Conservation (phyloP, 768 basidiomycete genomes). For the Hygrophorus pudorinus region DNA sequence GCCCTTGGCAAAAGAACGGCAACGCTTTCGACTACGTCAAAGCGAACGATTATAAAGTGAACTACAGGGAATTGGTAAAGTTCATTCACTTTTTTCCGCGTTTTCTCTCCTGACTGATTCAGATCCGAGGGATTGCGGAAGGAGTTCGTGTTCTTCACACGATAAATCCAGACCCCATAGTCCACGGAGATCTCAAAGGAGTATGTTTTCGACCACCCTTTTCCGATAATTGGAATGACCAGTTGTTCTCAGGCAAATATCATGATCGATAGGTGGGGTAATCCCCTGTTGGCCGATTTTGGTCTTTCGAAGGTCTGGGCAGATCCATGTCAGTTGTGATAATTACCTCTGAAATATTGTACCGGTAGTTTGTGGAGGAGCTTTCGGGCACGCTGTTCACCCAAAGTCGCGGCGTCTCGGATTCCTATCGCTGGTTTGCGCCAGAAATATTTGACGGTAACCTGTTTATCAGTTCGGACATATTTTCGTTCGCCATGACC, state of each 20-base stretch:
- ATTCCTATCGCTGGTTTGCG: constrained; percentile 44
- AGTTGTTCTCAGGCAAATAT: constrained; percentile 32
- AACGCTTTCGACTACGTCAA: constrained; percentile 39
- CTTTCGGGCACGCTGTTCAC: constrained; percentile 49
- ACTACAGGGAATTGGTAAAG: constrained; percentile 35
- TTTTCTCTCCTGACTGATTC: background rate
- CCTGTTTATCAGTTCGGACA: constrained; percentile 37
- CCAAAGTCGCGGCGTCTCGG: constrained; percentile 36
- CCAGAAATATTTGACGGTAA: constrained; percentile 44
- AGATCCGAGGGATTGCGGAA: constrained; percentile 37
- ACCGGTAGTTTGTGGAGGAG: constrained; percentile 41
- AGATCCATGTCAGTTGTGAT: background rate
- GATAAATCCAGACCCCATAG: constrained; percentile 34
- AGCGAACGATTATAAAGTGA: constrained; percentile 23
- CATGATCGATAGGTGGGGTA: constrained; percentile 31
- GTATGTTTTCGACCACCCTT: constrained; percentile 18
- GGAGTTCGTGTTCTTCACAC: constrained; percentile 41
- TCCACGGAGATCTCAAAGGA: constrained; percentile 47
- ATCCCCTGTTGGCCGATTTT: constrained; percentile 47
- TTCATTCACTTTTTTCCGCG: background rate
- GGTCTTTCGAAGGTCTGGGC: constrained; percentile 38
- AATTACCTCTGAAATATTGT: background rate
- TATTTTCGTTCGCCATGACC: constrained; percentile 51
- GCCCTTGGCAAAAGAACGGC: constrained; percentile 48
- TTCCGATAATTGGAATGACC: background rate